Evolutionary conservation across 140 eudicot genomes (phyloP), one percentile per base, ranked within the genome.

Genomic region (Anethum foeniculum): DNA sequence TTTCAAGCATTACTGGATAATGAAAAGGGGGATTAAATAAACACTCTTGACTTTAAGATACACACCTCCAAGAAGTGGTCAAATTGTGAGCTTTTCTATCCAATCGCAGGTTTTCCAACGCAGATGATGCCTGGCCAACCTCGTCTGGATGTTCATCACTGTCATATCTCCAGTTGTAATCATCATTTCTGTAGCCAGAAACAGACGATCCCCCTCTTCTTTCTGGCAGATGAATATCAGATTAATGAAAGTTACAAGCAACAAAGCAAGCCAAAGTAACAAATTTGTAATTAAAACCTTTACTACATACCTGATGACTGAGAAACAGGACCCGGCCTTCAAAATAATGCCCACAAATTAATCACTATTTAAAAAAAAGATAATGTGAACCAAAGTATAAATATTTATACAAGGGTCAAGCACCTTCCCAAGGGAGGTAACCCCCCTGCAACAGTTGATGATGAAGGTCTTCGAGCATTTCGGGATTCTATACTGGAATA

Each of bases 401-500:
- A 41, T 28, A 43, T 18, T 15, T 2, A 19, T 43, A 7, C 16
- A 19, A 44, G 43, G 9, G 72, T 62, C 16, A 73, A 75, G 71
- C 32, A 95, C 99, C 99, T 95, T 89, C 96, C 96, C 28, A 95
- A 28, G 48, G 97, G 98, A 86, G 98, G 96, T 85, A 94, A 85
- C 77, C 98, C 98, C 54, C 96, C 96, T 44, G 90, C 93, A 81
- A 94, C 93, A 79, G 97, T 90, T 77, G 98, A 89, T 30, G 98
- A 86, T 76, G 97, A 87, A 51, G 96, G 91, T 82, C 96, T 92
- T 75, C 97, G 83, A 80, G 34, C 76, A 60, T 87, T 89, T 21
- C 96, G 89, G 64, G 94, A 80, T 71, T 94, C 98, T 51, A 88
- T 78, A 83, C 76, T 85, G 56, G 94, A 74, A 48, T 84, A 84